These are phyloP conservation scores for Cercospora sp. DNA, from an alignment of 2,329 filamentous ascomycete genomes.

Conservation along the genomic window DNA sequence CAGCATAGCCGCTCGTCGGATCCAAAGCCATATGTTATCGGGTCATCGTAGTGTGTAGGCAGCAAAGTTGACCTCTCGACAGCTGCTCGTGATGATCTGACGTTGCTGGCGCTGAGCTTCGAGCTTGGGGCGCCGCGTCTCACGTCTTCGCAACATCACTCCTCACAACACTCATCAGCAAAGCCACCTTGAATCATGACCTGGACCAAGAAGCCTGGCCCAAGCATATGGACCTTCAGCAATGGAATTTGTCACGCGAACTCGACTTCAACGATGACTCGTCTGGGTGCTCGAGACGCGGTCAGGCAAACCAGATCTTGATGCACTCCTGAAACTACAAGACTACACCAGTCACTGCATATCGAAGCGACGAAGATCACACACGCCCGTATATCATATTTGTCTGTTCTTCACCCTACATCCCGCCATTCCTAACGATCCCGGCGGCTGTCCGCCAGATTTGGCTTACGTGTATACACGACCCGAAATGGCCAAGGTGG, in stretches of 20 bases:
- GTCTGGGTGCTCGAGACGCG: neutral
- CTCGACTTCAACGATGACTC: neutral
- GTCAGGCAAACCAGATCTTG: neutral
- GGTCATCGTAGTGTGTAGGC: neutral
- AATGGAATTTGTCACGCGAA: neutral
- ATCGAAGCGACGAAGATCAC: neutral
- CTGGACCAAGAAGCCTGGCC: neutral
- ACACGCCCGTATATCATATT: no score
- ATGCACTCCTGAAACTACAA: neutral
- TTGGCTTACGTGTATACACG: neutral
- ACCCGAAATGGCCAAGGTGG: slow-evolving; percentile 1
- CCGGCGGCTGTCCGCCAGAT: neutral
- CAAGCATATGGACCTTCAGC: neutral
- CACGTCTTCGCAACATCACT: neutral
- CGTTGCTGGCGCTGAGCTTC: neutral
- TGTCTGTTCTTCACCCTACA: neutral
- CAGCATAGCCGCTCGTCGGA: slow-evolving; percentile 32
- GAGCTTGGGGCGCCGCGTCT: neutral
- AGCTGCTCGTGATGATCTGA: slow-evolving; percentile 1
- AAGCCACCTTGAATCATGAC: neutral
- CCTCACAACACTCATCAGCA: neutral
- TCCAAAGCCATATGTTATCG: slow-evolving; percentile 10
- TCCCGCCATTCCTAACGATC: neutral
- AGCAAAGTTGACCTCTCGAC: neutral
- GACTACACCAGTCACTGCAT: neutral